These are phyloP conservation scores for Podaxis pistillaris DNA, from an alignment of 768 basidiomycete genomes.

Conservation along the genomic window DNA sequence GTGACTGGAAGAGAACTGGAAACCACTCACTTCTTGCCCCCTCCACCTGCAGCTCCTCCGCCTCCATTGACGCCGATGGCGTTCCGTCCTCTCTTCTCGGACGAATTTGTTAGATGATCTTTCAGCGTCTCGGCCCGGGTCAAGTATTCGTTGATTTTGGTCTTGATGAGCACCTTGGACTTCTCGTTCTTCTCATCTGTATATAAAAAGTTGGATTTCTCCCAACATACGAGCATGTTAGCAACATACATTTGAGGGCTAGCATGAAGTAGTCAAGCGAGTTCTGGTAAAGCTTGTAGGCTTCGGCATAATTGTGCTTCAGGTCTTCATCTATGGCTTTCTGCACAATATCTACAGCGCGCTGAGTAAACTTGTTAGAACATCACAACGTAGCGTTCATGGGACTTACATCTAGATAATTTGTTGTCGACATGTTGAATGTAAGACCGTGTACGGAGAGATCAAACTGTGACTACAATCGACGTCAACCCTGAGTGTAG, in stretches of 20 bases:
- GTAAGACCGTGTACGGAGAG: not conserved
- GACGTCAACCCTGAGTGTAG: not conserved
- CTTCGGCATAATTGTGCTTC: constrained; percentile 91
- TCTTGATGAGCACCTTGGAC: constrained; percentile 79
- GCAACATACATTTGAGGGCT: constrained; percentile 78
- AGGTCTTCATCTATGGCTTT: constrained; percentile 90
- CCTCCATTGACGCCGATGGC: constrained; percentile 50
- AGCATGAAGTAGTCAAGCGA: constrained; percentile 98
- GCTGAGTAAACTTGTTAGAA: constrained; percentile 24
- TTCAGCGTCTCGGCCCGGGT: constrained; percentile 90
- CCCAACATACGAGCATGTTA: not conserved
- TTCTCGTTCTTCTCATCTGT: constrained; percentile 79
- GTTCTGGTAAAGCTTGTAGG: constrained; percentile 94
- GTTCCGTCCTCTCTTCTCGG: constrained; percentile 59
- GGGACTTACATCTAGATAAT: constrained; percentile 46
- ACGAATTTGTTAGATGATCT: constrained; percentile 64
- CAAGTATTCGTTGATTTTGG: constrained; percentile 91
- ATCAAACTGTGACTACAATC: not conserved
- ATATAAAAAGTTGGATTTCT: not conserved
- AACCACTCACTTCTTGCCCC: constrained; percentile 45
- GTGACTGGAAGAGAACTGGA: not conserved
- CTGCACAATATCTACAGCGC: constrained; percentile 88
- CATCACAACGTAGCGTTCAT: not conserved
- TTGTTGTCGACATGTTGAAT: constrained; percentile 39
- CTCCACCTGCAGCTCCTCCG: constrained; percentile 35